phyloP scores from a whole-genome alignment of 192 early-diverging fungal genomes.

The Coemansia sp. region DNA sequence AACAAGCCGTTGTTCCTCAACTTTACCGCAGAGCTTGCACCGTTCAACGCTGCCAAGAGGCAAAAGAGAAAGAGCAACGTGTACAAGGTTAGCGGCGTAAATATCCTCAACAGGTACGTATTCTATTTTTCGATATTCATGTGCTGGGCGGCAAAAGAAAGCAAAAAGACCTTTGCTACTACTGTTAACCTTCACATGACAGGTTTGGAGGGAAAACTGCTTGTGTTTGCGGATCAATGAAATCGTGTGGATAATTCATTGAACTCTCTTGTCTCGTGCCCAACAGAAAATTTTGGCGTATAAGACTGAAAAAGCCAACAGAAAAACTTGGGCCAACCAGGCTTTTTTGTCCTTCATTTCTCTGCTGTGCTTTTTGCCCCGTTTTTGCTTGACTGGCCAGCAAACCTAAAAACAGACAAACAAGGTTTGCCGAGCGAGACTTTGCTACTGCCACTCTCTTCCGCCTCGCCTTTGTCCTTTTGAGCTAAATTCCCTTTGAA shows the following conservation, averaged over 20 bases:
- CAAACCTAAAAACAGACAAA: not conserved
- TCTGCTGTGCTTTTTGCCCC: not conserved
- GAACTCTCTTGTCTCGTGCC: constrained; percentile 1
- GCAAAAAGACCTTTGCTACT: not conserved
- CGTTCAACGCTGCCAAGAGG: constrained; percentile 42
- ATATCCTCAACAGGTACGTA: constrained; percentile 64
- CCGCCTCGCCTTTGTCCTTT: not conserved
- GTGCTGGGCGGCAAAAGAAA: not conserved
- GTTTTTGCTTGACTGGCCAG: not conserved
- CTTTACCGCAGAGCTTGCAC: constrained; percentile 54
- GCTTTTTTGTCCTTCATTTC: not conserved
- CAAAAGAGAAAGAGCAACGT: constrained; percentile 50
- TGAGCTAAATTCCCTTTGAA: constrained; percentile 1
- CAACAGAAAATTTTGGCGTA: too few relatives aligned
- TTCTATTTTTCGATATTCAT: not conserved
- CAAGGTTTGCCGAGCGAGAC: not conserved
- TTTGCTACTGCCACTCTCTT: not conserved
- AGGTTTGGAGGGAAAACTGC: not conserved
- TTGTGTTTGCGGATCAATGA: constrained; percentile 3
- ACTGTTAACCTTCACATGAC: not conserved
- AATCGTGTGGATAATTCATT: not conserved
- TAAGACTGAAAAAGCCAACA: too few relatives aligned
- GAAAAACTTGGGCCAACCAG: not conserved
- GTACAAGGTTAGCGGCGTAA: constrained; percentile 69
- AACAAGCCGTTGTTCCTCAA: constrained; percentile 59